A percentile compares a stretch with the other conserved stretches of the same genome.
phyloP scores from a whole-genome alignment of 2,329 filamentous ascomycete genomes.

The Hawksworthiomyces lignivorus region DNA sequence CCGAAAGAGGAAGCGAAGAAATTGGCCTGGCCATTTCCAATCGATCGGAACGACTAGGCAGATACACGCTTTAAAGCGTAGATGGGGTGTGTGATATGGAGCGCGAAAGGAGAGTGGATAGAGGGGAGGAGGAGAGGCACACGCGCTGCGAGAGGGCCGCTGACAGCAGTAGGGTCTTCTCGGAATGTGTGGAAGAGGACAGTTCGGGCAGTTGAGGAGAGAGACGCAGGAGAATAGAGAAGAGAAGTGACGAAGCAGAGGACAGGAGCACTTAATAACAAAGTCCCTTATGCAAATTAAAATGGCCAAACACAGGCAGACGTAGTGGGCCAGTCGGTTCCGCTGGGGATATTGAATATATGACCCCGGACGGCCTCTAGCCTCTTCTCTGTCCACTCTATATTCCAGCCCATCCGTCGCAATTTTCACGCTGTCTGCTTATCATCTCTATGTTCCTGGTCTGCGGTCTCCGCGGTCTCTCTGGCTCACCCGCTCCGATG shows the following conservation, averaged over 20 bases:
- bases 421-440: too few species aligned
- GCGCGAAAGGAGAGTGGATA: not conserved
- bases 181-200: too few species aligned
- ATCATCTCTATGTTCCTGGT: not conserved
- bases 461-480: too few species aligned
- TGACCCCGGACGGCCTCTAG: not conserved
- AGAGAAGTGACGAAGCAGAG: not conserved
- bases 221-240: not conserved
- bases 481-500: too few species aligned
- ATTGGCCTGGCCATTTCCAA: not conserved
- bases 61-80: conserved; percentile 3
- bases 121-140: not conserved
- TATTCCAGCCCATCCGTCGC: too few species aligned
- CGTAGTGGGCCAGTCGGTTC: not conserved
- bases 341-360: conserved; percentile 7
- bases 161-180: too few species aligned
- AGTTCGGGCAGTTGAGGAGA: too few species aligned
- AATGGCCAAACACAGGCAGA: not conserved
- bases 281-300: conserved; percentile 5
- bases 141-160: too few species aligned
- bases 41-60: conserved; percentile 3
- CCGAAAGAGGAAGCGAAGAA: conserved; percentile 4
- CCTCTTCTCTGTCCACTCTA: not conserved
- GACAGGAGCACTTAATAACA: not conserved
- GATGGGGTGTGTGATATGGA: not conserved